Conservation (phyloP, 345 rosid genomes). For the Salix suchowensis region DNA sequence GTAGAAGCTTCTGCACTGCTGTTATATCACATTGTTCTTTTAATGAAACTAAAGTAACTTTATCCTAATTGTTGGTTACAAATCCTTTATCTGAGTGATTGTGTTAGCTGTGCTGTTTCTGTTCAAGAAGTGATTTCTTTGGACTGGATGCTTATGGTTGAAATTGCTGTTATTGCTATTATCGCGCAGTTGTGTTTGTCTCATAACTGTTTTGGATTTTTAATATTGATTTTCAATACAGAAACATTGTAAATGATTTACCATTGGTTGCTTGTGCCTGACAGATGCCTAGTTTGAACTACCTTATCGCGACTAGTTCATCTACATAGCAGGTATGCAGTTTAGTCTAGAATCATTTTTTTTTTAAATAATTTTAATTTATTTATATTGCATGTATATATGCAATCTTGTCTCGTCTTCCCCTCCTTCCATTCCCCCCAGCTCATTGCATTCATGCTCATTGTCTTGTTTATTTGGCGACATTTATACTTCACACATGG, state of each 20-base stretch:
- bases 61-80: neutral
- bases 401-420: neutral
- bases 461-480: neutral
- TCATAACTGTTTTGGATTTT: neutral
- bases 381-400: neutral
- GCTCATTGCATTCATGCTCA: neutral
- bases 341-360: neutral
- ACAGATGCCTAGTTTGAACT: constrained; percentile 12
- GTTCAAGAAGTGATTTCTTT: neutral
- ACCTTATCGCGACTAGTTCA: neutral
- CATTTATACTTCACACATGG: neutral
- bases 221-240: neutral
- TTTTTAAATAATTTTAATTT: fast-evolving
- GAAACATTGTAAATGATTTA: neutral
- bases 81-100: neutral
- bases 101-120: neutral
- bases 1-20: neutral
- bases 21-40: neutral
- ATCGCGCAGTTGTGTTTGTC: neutral
- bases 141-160: neutral
- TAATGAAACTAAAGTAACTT: neutral
- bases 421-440: neutral
- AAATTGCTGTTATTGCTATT: neutral
- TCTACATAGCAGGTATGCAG: constrained; percentile 7
- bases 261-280: constrained; percentile 1